Evolutionary conservation across 441 rosid species (phyloP), one percentile per base, ranked within the genome.

Genomic region (Erodium moschatum): DNA sequence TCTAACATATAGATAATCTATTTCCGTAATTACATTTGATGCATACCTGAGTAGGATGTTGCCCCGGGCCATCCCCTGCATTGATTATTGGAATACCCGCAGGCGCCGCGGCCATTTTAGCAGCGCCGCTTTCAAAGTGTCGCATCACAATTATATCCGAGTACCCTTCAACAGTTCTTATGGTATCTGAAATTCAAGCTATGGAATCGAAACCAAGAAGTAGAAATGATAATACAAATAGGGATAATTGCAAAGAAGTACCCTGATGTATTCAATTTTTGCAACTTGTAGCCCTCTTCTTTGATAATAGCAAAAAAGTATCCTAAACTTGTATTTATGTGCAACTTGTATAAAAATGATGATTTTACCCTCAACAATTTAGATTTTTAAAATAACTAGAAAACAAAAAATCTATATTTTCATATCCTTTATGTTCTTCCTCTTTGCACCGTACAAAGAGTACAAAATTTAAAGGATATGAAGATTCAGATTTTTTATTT

Each of bases 51-150:
- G 96, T 88, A 16, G 97, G 97, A 80, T 94, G 97, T 72, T 94
- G 92, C 74, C 99, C 99, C 33, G 99, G 99, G 64, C 99, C 97
- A 81, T 94, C 99, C 64, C 99, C 99, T 18, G 97, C 97, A 72
- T 91, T 94, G 66, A 94, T 87, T 63, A 94, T 77, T 19, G 99
- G 99, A 85, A 94, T 83, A 61, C 77, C 74, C 12, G 97, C 96
- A 2, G 94, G 87, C 27, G 87, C 79, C 11, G 97, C 97, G 16
- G 99, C 97, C 80, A 83, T 87, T 79, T 67, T 89, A 0, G 99
- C 97, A 80, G 99, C 96, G 15, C 99, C 97, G 15, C 96, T 88
- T 80, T 91, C 97, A 76, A 91, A 94, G 77, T 94, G 99, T 6
- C 97, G 86, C 96, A 91, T 89, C 71, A 91, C 97, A 6, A 94